These are phyloP conservation scores for Peniophora sp. DNA, from an alignment of 1,284 basidiomycete species.

Conservation along the genomic window DNA sequence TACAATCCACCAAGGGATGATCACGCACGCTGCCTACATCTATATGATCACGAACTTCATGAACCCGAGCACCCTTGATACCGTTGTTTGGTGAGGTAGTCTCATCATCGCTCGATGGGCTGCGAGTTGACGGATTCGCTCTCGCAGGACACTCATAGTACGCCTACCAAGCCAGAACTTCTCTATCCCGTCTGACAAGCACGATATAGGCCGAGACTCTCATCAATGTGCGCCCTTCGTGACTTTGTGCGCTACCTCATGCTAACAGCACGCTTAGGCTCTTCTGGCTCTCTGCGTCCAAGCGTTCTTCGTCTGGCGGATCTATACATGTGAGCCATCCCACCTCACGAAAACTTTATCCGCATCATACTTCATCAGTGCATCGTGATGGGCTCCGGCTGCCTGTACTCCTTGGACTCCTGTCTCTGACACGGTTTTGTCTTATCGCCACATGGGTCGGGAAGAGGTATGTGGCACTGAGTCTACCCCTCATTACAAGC, in stretches of 20 bases:
- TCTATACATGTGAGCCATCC: constrained; percentile 38
- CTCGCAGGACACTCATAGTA: constrained; percentile 33
- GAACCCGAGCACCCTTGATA: constrained; percentile 23
- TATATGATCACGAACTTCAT: constrained; percentile 45
- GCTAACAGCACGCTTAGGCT: constrained; percentile 10
- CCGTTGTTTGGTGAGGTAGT: constrained; percentile 1
- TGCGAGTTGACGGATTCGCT: no score
- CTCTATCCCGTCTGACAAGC: no score
- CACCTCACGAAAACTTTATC: no score
- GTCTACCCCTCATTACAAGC: no score
- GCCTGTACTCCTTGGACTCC: no score
- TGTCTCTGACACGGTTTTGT: no score
- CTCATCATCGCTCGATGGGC: no score
- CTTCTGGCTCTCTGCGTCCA: constrained; percentile 47
- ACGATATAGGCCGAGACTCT: background rate
- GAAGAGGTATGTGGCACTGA: no score
- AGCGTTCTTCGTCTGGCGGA: constrained; percentile 43
- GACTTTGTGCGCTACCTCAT: no score
- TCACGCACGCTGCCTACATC: constrained; percentile 46
- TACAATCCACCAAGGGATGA: constrained; percentile 45
- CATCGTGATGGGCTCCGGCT: no score
- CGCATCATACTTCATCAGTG: no score
- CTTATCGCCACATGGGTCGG: no score
- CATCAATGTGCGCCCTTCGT: background rate
- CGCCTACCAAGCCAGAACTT: constrained; percentile 7